Base-by-base conservation (phyloP, 2,329 filamentous ascomycete genomes). In the Penicillium frequentans region DNA sequence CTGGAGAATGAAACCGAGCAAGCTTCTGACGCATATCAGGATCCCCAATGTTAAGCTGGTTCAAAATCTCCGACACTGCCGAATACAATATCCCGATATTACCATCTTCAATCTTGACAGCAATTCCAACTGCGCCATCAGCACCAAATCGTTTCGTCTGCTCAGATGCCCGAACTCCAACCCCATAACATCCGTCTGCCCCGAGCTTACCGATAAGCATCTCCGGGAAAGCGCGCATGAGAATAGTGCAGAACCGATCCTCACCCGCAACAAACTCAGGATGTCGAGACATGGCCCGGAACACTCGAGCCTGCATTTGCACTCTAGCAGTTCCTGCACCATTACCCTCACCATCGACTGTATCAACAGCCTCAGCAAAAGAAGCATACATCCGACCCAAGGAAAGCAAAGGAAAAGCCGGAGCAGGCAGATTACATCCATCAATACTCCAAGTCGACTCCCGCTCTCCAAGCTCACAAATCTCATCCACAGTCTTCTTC, bases 101-200 rank as follows among this genome's bases (percentile, higher is more conserved):
- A 0, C 81, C 79, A 45, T 82, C 81, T 54, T 81, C 79, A 8
- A 83, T 72, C 60, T 83, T 82, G 13, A 80, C 74, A 0, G 79
- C 70, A 11, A 82, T 77, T 0, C 79, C 80, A 3, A 82, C 49
- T 0, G 73, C 69, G 5, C 75, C 76, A 1, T 70, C 51, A 0
- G 70, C 72, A 0, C 77, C 75, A 3, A 79, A 66, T 1, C 53
- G 59, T n/a, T 54, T 62, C 0, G 78, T 79, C 21, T 71, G 60
- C 26, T 74, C 67, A 1, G 73, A 76, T 8, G 65, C 69, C n/a
- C 74, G 68, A 3, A 82, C 62, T 0, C 74, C 79, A 8, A 82
- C 64, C 0, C 73, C 77, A 60, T 82, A 83, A 48, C 77, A 82
- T 0, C 72, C 80, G 60, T 82, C 79, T 0, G 80, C 80, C 0